Base-by-base conservation (phyloP, 768 basidiomycete species). In the Leccinum barrowsii region DNA sequence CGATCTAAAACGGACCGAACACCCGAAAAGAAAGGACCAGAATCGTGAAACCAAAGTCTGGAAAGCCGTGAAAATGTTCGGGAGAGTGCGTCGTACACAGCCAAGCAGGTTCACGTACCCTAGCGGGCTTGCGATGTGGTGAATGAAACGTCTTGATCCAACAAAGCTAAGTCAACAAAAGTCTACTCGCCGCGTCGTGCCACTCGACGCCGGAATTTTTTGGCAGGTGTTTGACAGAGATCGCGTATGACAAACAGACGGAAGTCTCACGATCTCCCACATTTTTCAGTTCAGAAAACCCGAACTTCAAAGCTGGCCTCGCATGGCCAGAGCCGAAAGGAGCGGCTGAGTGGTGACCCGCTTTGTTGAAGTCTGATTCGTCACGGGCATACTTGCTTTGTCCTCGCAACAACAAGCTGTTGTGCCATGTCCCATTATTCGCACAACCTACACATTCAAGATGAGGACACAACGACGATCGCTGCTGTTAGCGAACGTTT, bases 321-420 rank as follows among this genome's bases (percentile, higher is more conserved):
- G 28, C n/a, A 4, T 13, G n/a, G 40, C 48, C n/a, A 26, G 32
- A 42, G 46, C 32, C 26, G 7, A n/a, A 34, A 30, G 42, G 30
- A 57, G 11, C 30, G 12, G 35, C 35, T 37, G 15, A 37, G 15
- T 37, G 35, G 53, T 3, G 19, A 8, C 34, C 42, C 66, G 65
- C 65, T 66, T 67, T 67, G 62, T 67, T 30, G 26, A 40, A 32
- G 52, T 52, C 53, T 55, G 65, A 59, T 54, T 57, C 53, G 61
- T 42, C 11, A 19, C 47, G 7, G 26, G 19, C 5, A 46, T 37
- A 26, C 17, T 54, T 55, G 55, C 58, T 48, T 67, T 67, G 51
- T 65, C 32, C 32, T 34, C 32, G 32, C 11, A 32, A 32, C 30
- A 10, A 30, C 32, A 32, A 32, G 11, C 32, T 32, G 32, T 32